These are phyloP conservation scores for Apiotrichum akiyoshidainum DNA, from an alignment of 1,284 basidiomycete genomes.

Conservation along the genomic window DNA sequence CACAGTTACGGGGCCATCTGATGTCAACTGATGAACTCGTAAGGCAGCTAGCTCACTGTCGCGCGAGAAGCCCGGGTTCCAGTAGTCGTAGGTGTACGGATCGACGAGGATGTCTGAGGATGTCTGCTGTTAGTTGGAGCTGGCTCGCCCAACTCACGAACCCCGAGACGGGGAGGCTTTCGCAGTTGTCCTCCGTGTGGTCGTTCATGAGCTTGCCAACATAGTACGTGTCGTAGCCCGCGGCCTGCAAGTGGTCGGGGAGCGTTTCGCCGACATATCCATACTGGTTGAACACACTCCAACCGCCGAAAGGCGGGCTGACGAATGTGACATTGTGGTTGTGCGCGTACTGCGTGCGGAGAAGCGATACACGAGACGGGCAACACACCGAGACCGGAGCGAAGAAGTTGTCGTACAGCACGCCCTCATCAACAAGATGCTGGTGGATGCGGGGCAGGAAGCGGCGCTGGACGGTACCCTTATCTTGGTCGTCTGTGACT, in stretches of 20 bases:
- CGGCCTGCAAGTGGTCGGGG: conserved; percentile 33
- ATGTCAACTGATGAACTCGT: not conserved
- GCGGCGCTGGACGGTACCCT: conserved; percentile 15
- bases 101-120: conserved; percentile 38
- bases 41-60: conserved; percentile 19
- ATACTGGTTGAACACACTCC: conserved; percentile 35
- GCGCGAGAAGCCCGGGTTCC: conserved; percentile 26
- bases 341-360: conserved; percentile 37
- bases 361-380: conserved; percentile 32
- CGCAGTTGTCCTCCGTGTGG: conserved; percentile 31
- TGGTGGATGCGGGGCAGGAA: conserved; percentile 25
- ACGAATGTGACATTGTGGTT: conserved; percentile 42
- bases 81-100: conserved; percentile 43
- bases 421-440: conserved; percentile 27
- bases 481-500: conserved; percentile 37
- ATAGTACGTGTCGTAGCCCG: conserved; percentile 40
- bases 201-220: conserved; percentile 44
- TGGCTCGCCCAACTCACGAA: conserved; percentile 2
- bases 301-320: conserved; percentile 32
- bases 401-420: conserved; percentile 32
- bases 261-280: conserved; percentile 35
- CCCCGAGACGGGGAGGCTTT: conserved; percentile 23
- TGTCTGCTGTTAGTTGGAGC: conserved; percentile 13
- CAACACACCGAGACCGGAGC: conserved; percentile 37
- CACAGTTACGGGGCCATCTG: conserved; percentile 26